Base-by-base conservation (phyloP, 179 eudicot genomes). In the Beta lomatogona region DNA sequence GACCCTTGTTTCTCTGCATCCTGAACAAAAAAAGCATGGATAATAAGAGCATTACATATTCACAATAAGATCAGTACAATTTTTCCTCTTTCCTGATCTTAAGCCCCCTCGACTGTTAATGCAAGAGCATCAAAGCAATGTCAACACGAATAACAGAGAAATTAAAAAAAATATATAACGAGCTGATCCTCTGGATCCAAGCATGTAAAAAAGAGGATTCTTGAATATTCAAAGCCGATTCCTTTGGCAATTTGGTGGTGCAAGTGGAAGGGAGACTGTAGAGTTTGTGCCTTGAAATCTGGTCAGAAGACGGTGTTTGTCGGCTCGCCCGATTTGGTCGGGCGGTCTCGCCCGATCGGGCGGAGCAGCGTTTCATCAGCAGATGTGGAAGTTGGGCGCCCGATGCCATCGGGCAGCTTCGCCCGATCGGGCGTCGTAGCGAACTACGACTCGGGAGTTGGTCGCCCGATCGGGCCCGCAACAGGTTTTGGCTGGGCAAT, bases 1-100 rank as follows among this genome's bases (percentile, higher is more conserved):
- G 97, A 46, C 95, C 97, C 90, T 92, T 93, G 74, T 93, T 89
- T 64, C 95, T 73, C 82, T 93, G 95, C 97, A 92, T 93, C 89
- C 97, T 88, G 75, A 72, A 76, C 52, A 84, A 41, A 25, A 76
- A 68, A 41, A 53, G 66, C 57, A 61, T 31, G 28, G 19, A 16
- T 53, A 13, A 9, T 15, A 21, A 64, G 65, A 45, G 66, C 2
- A 28, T 45, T 18, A 41, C 75, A 60, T 59, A 22, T 46, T 22
- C 52, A 16, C 16, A n/a, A 18, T 6, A 31, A 61, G 61, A 41
- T 45, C 48, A 66, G 18, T 31, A 16, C 9, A 77, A 6, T 9
- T 12, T 3, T 54, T 16, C 4, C 3, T 53, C 31, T 1, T n/a
- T 13, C 46, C 31, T 61, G 16, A 46, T 73, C 25, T 28, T n/a